Conservation (phyloP, 1,284 basidiomycete species). For the Cystobasidium sp. region DNA sequence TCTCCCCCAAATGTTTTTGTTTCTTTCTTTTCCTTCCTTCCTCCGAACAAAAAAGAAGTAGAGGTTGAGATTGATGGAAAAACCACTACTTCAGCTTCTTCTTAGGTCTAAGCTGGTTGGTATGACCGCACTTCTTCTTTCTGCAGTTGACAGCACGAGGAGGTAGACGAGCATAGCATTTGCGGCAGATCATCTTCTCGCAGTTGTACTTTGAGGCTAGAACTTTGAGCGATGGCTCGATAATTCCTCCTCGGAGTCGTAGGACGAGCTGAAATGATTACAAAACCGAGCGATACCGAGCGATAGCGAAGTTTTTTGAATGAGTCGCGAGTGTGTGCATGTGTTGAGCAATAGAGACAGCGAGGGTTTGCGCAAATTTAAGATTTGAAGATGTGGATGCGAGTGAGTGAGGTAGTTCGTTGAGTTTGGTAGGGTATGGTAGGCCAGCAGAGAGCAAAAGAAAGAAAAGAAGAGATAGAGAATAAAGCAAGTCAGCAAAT, state of each 20-base stretch:
- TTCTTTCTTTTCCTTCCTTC: too few species aligned
- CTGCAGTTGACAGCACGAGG: constrained; percentile 97
- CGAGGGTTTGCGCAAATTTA: too few species aligned
- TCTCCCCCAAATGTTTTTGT: too few species aligned
- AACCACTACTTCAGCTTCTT: constrained; percentile 91
- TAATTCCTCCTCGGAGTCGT: constrained; percentile 87
- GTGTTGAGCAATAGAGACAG: too few species aligned
- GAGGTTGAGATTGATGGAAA: constrained; percentile 14
- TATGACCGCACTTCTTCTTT: constrained; percentile 75
- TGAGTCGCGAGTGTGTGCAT: too few species aligned
- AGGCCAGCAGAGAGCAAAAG: too few species aligned
- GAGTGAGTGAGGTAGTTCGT: too few species aligned
- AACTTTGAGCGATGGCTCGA: constrained; percentile 97
- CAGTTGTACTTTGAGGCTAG: constrained; percentile 77
- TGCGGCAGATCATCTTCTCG: constrained; percentile 94
- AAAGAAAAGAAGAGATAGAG: too few species aligned
- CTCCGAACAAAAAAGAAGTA: not conserved
- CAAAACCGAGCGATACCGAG: not conserved
- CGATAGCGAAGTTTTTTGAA: not conserved
- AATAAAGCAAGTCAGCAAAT: too few species aligned
- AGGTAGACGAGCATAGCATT: constrained; percentile 99
- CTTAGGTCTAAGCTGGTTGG: constrained; percentile 91
- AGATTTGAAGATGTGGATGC: too few species aligned
- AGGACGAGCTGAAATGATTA: constrained; percentile 35
- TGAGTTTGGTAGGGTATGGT: too few species aligned